These are phyloP conservation scores for Aaosphaeria arxii DNA, from an alignment of 2,329 filamentous ascomycete species.

Conservation along the genomic window DNA sequence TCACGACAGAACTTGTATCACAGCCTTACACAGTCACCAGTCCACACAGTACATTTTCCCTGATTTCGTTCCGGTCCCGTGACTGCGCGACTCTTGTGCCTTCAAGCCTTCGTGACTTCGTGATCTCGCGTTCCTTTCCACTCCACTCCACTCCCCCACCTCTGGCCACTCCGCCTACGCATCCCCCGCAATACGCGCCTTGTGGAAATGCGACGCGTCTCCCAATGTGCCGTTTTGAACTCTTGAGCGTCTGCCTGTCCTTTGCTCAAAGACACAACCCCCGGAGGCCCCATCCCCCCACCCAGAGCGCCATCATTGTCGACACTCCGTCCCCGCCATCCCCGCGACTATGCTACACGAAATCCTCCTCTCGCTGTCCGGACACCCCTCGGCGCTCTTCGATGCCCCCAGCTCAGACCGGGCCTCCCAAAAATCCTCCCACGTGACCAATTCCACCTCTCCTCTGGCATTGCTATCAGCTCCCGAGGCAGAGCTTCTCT, in stretches of 20 bases:
- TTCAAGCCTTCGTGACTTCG: not conserved
- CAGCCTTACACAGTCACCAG: too few relatives aligned
- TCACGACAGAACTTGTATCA: too few relatives aligned
- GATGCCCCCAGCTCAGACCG: slow-evolving; percentile 37
- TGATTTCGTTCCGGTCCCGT: too few relatives aligned
- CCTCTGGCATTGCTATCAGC: slow-evolving; percentile 60
- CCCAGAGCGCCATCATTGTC: slow-evolving; percentile 6
- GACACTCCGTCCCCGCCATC: slow-evolving; percentile 5
- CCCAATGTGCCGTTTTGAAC: slow-evolving; percentile 37
- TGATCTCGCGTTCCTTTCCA: slow-evolving; percentile 4
- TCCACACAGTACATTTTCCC: too few relatives aligned
- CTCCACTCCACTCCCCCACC: not conserved
- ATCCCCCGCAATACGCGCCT: not conserved
- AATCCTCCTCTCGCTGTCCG: slow-evolving; percentile 92
- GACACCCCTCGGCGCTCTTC: slow-evolving; percentile 87
- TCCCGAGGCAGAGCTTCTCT: slow-evolving; percentile 78
- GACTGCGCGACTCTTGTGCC: too few relatives aligned
- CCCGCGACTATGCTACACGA: slow-evolving; percentile 81
- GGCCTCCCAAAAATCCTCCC: slow-evolving; percentile 28
- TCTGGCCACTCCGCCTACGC: not conserved
- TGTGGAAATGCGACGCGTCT: not conserved
- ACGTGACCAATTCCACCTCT: slow-evolving; percentile 27
- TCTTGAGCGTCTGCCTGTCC: slow-evolving; percentile 30
- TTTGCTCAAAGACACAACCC: slow-evolving; percentile 20
- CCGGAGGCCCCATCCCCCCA: slow-evolving; percentile 1